Evolutionary conservation across 1,284 basidiomycete genomes (phyloP), one percentile per base, ranked within the genome.

Genomic region (Thecaphora frezii): DNA sequence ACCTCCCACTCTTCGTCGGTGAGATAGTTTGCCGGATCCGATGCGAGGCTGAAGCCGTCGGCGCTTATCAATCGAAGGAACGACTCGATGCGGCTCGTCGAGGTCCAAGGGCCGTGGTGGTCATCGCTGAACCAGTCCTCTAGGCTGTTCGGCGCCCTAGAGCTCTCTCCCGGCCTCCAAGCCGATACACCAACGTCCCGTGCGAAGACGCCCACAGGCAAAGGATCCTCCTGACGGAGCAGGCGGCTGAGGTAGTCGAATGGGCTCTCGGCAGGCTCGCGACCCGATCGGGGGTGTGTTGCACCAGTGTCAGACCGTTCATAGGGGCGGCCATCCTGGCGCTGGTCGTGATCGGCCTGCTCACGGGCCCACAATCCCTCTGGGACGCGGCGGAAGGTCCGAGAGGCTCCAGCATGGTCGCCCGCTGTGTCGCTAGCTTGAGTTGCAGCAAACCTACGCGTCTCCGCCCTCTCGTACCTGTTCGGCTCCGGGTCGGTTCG

Each of bases 261-360:
- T 13, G 28, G 28, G 28, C 28, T 28, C 28, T 28, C 28, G 38
- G 18, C 5, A 39, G 18, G 21, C 5, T 18, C 38, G 18, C 38
- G 18, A 16, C 16, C 38, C 8, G 38, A 39, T 16, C 33, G 90
- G 88, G 0, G 87, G 87, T 56, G 81, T n/a, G n/a, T n/a, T n/a
- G n/a, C n/a, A n/a, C n/a, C n/a, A n/a, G n/a, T n/a, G n/a, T n/a
- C n/a, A n/a, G n/a, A n/a, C n/a, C n/a, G n/a, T n/a, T n/a, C n/a
- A n/a, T n/a, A n/a, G n/a, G n/a, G n/a, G n/a, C n/a, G n/a, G n/a
- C n/a, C n/a, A n/a, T n/a, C n/a, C 28, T 28, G 28, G 5, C 7
- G 28, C 28, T 28, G 28, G 28, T 13, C 13, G 28, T 13, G 7
- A 5, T 28, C 28, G 28, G 28, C 28, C 28, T 13, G 5, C 7